These are phyloP conservation scores for Phaffomyces opuntiae DNA, from an alignment of 805 yeast genomes.

Conservation along the genomic window DNA sequence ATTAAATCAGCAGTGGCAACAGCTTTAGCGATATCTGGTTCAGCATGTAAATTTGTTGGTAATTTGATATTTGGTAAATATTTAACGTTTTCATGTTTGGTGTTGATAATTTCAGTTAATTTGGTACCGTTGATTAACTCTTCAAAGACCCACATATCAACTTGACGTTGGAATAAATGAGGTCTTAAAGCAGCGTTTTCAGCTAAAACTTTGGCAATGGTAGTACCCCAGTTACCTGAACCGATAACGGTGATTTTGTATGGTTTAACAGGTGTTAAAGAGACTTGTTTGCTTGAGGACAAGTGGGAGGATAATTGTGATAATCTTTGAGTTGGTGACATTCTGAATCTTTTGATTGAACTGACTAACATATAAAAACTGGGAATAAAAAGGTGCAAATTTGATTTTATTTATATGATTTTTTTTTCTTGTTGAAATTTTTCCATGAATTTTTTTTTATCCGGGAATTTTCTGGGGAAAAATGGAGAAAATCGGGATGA, in stretches of 20 bases:
- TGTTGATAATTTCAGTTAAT: slow-evolving; percentile 85
- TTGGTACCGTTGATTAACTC: slow-evolving; percentile 66
- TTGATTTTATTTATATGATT: background rate
- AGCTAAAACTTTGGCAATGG: slow-evolving; percentile 91
- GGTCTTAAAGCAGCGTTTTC: slow-evolving; percentile 76
- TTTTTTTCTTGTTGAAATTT: background rate
- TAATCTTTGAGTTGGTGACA: slow-evolving; percentile 4
- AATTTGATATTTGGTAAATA: slow-evolving; percentile 85
- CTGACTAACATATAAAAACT: too few species aligned
- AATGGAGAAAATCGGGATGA: background rate
- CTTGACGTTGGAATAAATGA: slow-evolving; percentile 60
- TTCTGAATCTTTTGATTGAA: background rate
- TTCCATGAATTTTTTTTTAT: background rate
- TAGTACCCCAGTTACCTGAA: slow-evolving; percentile 98
- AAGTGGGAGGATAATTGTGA: slow-evolving; percentile 10
- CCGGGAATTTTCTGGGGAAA: background rate
- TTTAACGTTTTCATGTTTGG: slow-evolving; percentile 87
- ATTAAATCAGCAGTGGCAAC: slow-evolving; percentile 79
- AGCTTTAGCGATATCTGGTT: slow-evolving; percentile 72
- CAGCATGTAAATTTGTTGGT: slow-evolving; percentile 83
- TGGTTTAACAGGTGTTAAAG: slow-evolving; percentile 25
- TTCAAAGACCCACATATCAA: slow-evolving; percentile 96
- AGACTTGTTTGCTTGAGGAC: slow-evolving; percentile 11
- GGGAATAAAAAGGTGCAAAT: background rate
- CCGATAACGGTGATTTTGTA: slow-evolving; percentile 76